phyloP scores from a whole-genome alignment of 495 filamentous ascomycete species.

The Viridothelium virens region DNA sequence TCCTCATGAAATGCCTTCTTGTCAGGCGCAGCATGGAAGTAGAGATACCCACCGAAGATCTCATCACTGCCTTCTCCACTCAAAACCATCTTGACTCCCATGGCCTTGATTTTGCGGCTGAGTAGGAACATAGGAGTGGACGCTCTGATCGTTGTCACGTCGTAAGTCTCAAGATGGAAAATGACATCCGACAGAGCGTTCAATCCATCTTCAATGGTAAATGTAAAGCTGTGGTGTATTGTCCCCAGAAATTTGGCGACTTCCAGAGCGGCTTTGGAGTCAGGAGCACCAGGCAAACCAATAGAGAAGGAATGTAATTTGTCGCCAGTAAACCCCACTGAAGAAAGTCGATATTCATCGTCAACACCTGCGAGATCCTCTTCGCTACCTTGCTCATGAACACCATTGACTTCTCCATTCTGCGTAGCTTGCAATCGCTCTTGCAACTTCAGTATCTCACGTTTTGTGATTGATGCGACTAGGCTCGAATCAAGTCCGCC shows the following conservation, averaged over 20 bases:
- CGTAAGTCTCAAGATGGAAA: constrained; percentile 93
- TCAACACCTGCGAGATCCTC: constrained; percentile 87
- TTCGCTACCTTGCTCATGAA: constrained; percentile 29
- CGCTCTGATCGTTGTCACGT: constrained; percentile 96
- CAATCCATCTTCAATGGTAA: constrained; percentile 92
- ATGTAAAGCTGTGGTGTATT: constrained; percentile 95
- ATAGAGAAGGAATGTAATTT: constrained; percentile 98
- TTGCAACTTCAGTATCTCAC: constrained; percentile 74
- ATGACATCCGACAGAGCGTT: constrained; percentile 95
- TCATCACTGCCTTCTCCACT: constrained; percentile 95
- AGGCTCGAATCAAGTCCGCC: constrained; percentile 93
- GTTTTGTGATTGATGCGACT: constrained; percentile 89
- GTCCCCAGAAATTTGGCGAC: constrained; percentile 94
- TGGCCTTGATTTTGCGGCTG: constrained; percentile 95
- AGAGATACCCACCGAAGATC: constrained; percentile 96
- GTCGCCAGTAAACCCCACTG: constrained; percentile 74
- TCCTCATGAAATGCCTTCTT: constrained; percentile 89
- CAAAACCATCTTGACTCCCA: constrained; percentile 99
- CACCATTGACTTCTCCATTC: constrained; percentile 36
- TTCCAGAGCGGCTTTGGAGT: constrained; percentile 78
- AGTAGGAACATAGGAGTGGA: constrained; percentile 98
- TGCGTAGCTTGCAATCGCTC: constrained; percentile 34
- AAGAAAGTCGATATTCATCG: constrained; percentile 77
- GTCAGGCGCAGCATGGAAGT: constrained; percentile 91
- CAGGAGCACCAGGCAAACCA: constrained; percentile 81